A percentile compares a stretch with the other conserved stretches of the same genome.
Conservation (phyloP, 2,329 filamentous ascomycete genomes). For the Calonectria pteridis region DNA sequence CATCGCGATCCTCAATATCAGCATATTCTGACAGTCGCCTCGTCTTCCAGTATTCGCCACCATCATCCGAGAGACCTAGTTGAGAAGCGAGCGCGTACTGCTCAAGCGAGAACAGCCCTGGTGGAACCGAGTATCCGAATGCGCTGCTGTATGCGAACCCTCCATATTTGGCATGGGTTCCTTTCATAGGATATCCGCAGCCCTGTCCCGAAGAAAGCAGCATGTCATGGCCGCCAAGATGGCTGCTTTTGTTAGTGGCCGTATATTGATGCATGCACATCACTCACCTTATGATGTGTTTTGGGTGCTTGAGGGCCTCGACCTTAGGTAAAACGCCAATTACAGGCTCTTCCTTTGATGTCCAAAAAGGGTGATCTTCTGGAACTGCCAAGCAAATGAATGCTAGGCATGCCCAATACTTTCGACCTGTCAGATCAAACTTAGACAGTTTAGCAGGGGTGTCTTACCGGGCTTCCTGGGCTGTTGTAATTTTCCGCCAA, state of each 20-base stretch:
- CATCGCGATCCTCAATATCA: conserved; percentile 68
- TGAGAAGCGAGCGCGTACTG: conserved; percentile 83
- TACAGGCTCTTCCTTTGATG: conserved; percentile 73
- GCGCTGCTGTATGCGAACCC: conserved; percentile 82
- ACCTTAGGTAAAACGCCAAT: conserved; percentile 67
- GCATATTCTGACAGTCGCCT: conserved; percentile 76
- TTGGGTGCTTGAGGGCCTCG: conserved; percentile 74
- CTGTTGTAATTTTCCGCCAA: conserved; percentile 89
- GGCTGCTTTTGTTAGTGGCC: conserved; percentile 52
- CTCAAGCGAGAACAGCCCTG: conserved; percentile 80
- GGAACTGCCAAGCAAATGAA: conserved; percentile 81
- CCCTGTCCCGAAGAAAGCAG: conserved; percentile 81
- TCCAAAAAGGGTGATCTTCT: conserved; percentile 80
- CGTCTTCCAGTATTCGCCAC: conserved; percentile 83
- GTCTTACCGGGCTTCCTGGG: conserved; percentile 70
- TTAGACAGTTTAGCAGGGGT: not conserved
- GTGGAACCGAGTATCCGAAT: conserved; percentile 83
- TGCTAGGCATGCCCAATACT: conserved; percentile 84
- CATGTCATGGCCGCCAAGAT: conserved; percentile 80
- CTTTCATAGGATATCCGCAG: conserved; percentile 86
- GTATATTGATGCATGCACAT: not conserved
- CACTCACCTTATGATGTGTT: conserved; percentile 74
- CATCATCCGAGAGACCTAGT: conserved; percentile 81
- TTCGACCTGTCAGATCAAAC: conserved; percentile 44
- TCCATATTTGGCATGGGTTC: conserved; percentile 85